A percentile compares a stretch with the other conserved stretches of the same genome.
Conservation (phyloP, 352 stramenopile genomes). For the Phytophthora cajani region DNA sequence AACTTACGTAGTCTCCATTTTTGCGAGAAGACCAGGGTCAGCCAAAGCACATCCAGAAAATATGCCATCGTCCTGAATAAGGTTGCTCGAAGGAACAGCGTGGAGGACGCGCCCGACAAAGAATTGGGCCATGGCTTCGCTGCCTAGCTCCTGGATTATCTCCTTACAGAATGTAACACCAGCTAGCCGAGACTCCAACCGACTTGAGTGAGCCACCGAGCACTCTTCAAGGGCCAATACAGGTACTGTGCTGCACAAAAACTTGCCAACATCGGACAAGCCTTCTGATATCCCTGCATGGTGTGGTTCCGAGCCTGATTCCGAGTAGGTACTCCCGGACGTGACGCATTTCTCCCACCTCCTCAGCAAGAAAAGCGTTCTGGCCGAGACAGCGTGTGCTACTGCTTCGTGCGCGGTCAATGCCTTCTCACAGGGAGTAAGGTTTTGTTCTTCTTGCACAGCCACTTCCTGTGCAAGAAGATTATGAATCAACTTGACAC, state of each 20-base stretch:
- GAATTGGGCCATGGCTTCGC: conserved; percentile 32
- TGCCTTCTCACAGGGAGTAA: background rate
- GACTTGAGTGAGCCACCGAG: conserved; percentile 35
- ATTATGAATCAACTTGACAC: conserved; percentile 46
- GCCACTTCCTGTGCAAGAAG: conserved; percentile 34
- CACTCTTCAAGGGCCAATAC: conserved; percentile 39
- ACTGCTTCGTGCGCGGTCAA: conserved; percentile 41
- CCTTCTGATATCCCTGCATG: conserved; percentile 7
- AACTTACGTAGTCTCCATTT: conserved; percentile 33
- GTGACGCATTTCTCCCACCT: conserved; percentile 37
- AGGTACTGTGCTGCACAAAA: conserved; percentile 37
- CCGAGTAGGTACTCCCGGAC: conserved; percentile 1
- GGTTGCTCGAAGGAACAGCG: conserved; percentile 33
- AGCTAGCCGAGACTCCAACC: conserved; percentile 44
- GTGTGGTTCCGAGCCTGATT: conserved; percentile 11
- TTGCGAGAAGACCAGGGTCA: conserved; percentile 25
- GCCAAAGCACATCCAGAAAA: conserved; percentile 36
- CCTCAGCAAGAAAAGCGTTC: conserved; percentile 39
- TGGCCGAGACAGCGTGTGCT: conserved; percentile 33
- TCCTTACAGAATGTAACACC: conserved; percentile 41
- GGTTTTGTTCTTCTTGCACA: conserved; percentile 1
- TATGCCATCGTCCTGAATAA: conserved; percentile 37
- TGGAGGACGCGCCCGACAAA: conserved; percentile 48
- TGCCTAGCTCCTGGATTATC: conserved; percentile 27
- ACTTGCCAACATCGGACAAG: conserved; percentile 35